A percentile compares a stretch with the other conserved stretches of the same genome.
These are phyloP conservation scores for Escovopsis sp. DNA, from an alignment of 2,329 filamentous ascomycete genomes.

Conservation along the genomic window DNA sequence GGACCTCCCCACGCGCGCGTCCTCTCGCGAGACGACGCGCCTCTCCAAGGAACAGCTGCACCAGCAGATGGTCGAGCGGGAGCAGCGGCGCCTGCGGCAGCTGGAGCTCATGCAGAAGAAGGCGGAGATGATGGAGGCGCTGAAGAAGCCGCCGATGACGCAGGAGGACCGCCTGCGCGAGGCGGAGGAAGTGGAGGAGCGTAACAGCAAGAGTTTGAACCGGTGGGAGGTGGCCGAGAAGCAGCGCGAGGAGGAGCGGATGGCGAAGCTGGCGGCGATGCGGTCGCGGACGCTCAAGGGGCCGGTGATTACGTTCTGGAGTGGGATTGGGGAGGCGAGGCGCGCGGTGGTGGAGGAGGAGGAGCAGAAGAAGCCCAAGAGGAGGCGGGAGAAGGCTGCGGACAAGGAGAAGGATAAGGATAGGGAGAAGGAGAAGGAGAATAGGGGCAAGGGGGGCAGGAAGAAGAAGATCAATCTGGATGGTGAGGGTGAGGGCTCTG, in stretches of 20 bases:
- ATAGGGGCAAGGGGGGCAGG: no score
- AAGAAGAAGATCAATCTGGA: background rate
- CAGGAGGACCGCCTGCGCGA: constrained; percentile 74
- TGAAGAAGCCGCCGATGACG: constrained; percentile 68
- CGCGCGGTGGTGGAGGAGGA: constrained; percentile 49
- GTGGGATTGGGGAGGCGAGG: constrained; percentile 67
- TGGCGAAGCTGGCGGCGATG: constrained; percentile 70
- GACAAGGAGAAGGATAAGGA: constrained; percentile 16
- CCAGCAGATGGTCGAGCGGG: constrained; percentile 58
- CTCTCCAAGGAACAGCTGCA: constrained; percentile 47
- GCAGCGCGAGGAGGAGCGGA: constrained; percentile 68
- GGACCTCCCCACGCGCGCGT: constrained; percentile 43
- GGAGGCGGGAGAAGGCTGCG: constrained; percentile 33
- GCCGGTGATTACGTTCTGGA: constrained; percentile 84
- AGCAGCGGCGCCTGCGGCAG: constrained; percentile 55
- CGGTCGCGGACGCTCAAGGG: constrained; percentile 77
- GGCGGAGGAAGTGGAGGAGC: constrained; percentile 67
- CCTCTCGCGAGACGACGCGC: constrained; percentile 40
- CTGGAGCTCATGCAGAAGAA: constrained; percentile 51
- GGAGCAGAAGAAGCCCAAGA: constrained; percentile 33
- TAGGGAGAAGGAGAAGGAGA: constrained; percentile 7
- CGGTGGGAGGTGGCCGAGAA: constrained; percentile 91
- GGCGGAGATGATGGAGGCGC: constrained; percentile 54
- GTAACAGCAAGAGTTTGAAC: constrained; percentile 80
- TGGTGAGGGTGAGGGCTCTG: background rate